Base-by-base conservation (phyloP, 768 basidiomycete genomes). In the Tylopilus vinaceipallidus region DNA sequence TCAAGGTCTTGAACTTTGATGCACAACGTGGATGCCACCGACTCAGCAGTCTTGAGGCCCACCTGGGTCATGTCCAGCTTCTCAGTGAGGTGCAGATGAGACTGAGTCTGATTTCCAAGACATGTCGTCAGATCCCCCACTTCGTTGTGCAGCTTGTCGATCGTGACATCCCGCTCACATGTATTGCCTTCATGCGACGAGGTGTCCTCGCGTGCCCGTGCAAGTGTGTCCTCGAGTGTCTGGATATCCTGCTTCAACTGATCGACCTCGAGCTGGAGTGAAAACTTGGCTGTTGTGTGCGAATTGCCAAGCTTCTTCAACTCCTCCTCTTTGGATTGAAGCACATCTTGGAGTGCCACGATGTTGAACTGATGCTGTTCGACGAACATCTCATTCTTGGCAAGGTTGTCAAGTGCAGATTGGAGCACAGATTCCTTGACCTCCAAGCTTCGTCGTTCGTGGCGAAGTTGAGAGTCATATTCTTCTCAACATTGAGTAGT, bases 241-340 rank as follows among this genome's bases (percentile, higher is more conserved):
- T 86, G 84, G 34, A 97, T 60, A 62, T 99, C 95, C 24, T 94
- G 79, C 65, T 86, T 86, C 42, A 94, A 71, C 2, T 91, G 73
- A 54, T 98, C 95, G 1, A 89, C 75, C 67, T 99, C 95, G 17
- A 98, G 79, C 65, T 97, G 91, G 27, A 98, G 71, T 0, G 89
- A 89, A 72, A 92, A 91, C 37, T 83, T 77, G 20, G 92, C 87
- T 3, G 84, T 86, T 0, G 87, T 86, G 60, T 88, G 88, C 12
- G 84, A 82, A 70, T 95, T 91, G 19, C 95, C 95, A 0, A 86
- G 77, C 49, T 82, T 77, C 69, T 86, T 85, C 20, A 84, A 82
- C 66, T 94, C 91, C 24, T 76, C 73, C 61, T 97, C 92, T 39
- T 89, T 67, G 1, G 74, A 67, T 54, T 82, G 78, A n/a, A 97